A percentile compares a stretch with the other conserved stretches of the same genome.
phyloP scores from a whole-genome alignment of 75 land plant species.

The Cryptomeria japonica region DNA sequence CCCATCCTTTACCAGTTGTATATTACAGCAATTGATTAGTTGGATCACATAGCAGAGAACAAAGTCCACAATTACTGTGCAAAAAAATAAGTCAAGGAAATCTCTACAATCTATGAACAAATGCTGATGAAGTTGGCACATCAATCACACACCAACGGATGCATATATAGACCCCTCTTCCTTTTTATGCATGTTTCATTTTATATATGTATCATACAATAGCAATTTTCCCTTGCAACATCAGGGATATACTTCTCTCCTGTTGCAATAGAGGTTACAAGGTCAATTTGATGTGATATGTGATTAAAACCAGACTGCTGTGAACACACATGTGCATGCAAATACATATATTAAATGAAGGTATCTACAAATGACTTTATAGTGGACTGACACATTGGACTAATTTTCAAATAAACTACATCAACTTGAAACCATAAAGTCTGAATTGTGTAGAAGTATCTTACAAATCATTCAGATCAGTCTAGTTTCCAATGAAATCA shows the following conservation, averaged over 20 bases:
- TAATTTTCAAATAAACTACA: neutral
- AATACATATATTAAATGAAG: too few species aligned
- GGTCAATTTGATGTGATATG: neutral
- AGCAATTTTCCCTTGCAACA: neutral
- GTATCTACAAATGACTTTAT: neutral
- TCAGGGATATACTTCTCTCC: neutral
- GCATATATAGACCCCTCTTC: neutral
- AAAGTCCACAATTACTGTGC: neutral
- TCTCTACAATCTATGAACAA: too few species aligned
- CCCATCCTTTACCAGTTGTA: too few species aligned
- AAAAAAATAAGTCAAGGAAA: neutral
- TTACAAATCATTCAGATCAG: slow-evolving; percentile 23
- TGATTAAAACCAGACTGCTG: neutral
- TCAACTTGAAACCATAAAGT: neutral
- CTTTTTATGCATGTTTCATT: neutral
- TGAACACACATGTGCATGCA: neutral
- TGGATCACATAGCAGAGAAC: neutral
- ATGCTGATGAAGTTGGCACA: too few species aligned
- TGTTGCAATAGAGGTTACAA: neutral
- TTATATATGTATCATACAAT: neutral
- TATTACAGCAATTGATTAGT: neutral
- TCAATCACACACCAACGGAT: neutral
- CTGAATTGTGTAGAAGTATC: neutral
- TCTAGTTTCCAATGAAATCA: slow-evolving; percentile 15
- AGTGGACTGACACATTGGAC: neutral